Conservation (phyloP, 2,329 filamentous ascomycete genomes). For the Cladosporium sp. region DNA sequence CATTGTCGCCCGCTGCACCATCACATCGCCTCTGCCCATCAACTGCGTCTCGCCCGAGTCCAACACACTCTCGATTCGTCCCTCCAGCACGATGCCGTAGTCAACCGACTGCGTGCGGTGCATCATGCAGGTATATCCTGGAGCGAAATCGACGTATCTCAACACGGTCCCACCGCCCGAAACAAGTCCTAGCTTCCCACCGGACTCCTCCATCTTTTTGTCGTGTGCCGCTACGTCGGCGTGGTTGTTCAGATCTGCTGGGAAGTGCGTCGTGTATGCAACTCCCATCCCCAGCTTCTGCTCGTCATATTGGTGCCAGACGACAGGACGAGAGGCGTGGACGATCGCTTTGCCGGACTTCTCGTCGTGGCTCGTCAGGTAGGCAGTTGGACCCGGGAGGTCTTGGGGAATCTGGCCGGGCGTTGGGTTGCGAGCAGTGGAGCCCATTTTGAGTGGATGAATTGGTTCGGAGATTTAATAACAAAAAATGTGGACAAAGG, state of each 20-base stretch:
- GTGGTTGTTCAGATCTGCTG: constrained; percentile 43
- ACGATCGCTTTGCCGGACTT: constrained; percentile 30
- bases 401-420: constrained; percentile 26
- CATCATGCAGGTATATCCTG: constrained; percentile 32
- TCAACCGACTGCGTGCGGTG: constrained; percentile 34
- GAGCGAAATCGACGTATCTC: constrained; percentile 35
- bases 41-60: constrained; percentile 30
- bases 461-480: not conserved
- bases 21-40: constrained; percentile 34
- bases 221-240: constrained; percentile 46
- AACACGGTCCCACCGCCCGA: constrained; percentile 47
- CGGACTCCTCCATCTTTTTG: constrained; percentile 34
- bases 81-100: constrained; percentile 35
- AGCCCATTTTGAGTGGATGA: not conserved
- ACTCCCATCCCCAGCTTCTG: constrained; percentile 47
- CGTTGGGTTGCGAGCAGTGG: constrained; percentile 22
- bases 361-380: constrained; percentile 31
- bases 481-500: not conserved
- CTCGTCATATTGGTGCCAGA: constrained; percentile 33
- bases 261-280: constrained; percentile 49
- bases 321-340: constrained; percentile 27
- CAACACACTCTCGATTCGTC: constrained; percentile 29
- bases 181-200: constrained; percentile 45
- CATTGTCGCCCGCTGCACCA: constrained; percentile 36
- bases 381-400: constrained; percentile 30